Evolutionary conservation across 2,329 filamentous ascomycete genomes (phyloP), one percentile per base, ranked within the genome.

Genomic region (Sordariomycetes sp.): DNA sequence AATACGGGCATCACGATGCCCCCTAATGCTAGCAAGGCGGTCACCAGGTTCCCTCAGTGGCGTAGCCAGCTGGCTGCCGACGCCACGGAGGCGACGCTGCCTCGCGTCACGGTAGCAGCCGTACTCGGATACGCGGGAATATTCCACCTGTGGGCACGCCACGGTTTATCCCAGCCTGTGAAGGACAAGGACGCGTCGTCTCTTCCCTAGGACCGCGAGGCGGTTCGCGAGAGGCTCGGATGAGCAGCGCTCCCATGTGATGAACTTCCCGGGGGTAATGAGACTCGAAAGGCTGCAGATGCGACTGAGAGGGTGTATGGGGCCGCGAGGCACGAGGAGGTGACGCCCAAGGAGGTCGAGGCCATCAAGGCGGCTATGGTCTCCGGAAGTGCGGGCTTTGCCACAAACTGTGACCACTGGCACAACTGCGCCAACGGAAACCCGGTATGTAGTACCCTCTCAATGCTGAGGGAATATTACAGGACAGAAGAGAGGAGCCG

Each of bases 281-380:
- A 17, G 24, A 7, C 51, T 7, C 22, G 17, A 7, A 17, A 10
- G 42, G 24, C 5, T 3, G 28, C 51, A 4, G 24, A 10, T 63
- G 63, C 53, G 64, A 68, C 0, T 60, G 65, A 1, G 58, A 22
- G 3, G 51, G 59, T 75, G 2, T 61, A 74, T 2, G 50, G 62
- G 4, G 63, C 62, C 32, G 62, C 68, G 10, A 68, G 67, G 61
- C 76, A 77, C 56, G 68, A 73, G 32, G 60, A 65, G 1, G 68
- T 76, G 1, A 73, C 72, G 0, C 58, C 65, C 0, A 70, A 74
- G 17, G 75, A 78, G 61, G 52, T 76, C 8, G 64, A 64, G 0
- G 69, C 71, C 2, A 74, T 79, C 59, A 75, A 76, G 52, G 56
- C 61, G 1, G 75, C 76, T 1, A 79, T 80, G 75, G 67, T 74